Percentiles rank a stretch among this genome's conserved stretches.
Evolutionary conservation across 331 rosid genomes (phyloP).

Genomic region (Pyrus hybrid): DNA sequence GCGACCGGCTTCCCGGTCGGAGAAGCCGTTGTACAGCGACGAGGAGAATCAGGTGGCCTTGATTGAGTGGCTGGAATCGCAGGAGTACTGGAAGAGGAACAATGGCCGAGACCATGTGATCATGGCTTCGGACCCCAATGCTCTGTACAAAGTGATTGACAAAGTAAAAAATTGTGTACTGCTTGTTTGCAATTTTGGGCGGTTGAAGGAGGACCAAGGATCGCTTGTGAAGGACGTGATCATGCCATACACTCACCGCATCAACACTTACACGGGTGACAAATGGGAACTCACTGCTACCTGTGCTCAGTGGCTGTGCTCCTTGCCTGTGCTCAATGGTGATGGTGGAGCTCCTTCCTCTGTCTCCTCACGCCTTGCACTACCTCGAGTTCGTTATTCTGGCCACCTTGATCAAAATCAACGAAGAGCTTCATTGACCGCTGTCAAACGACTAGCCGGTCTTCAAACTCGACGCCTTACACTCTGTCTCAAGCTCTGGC

Average conservation of each 20-base stretch:
- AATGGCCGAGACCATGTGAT: conserved; percentile 83
- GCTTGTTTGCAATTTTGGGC: conserved; percentile 80
- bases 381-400: no score
- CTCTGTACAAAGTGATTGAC: conserved; percentile 58
- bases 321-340: no score
- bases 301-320: no score
- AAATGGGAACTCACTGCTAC: no score
- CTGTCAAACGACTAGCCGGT: no score
- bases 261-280: conserved; percentile 43
- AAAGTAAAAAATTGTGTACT: conserved; percentile 48
- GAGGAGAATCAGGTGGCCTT: conserved; percentile 78
- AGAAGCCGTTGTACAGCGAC: conserved; percentile 46
- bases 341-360: no score
- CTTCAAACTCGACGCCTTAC: no score
- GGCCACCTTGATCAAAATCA: no score
- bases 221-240: conserved; percentile 82
- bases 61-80: conserved; percentile 71
- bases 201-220: conserved; percentile 70
- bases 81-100: conserved; percentile 71
- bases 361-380: no score
- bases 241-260: conserved; percentile 79
- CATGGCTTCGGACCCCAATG: conserved; percentile 92
- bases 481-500: no score
- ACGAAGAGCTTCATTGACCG: no score
- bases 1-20: conserved; percentile 35